A percentile compares a stretch with the other conserved stretches of the same genome.
These are phyloP conservation scores for Russula sp. DNA, from an alignment of 768 basidiomycete genomes.

Conservation along the genomic window DNA sequence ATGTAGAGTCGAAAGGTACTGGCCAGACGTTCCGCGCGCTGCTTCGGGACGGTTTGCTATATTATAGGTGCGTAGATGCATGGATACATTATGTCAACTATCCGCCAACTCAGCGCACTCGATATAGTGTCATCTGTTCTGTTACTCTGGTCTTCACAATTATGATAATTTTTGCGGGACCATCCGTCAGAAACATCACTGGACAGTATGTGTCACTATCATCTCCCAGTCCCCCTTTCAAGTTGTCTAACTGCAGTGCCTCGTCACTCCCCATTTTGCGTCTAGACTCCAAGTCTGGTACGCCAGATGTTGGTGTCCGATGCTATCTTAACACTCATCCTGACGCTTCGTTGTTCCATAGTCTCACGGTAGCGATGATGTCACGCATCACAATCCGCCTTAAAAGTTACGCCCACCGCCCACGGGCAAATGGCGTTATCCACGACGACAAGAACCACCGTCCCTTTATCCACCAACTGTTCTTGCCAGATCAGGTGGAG, in stretches of 20 bases:
- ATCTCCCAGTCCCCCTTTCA: not conserved
- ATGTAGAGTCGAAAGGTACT: not conserved
- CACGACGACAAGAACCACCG: not conserved
- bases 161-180: slow-evolving; percentile 30
- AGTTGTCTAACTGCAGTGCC: not conserved
- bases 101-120: not conserved
- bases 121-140: slow-evolving; percentile 31
- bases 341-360: not conserved
- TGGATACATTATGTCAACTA: not conserved
- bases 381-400: slow-evolving; percentile 60
- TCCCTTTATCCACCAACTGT: not conserved
- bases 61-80: slow-evolving; percentile 8
- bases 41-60: slow-evolving; percentile 11
- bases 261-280: not conserved
- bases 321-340: too few species aligned
- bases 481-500: too few species aligned
- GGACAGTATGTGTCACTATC: slow-evolving; percentile 26
- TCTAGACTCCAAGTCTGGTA: slow-evolving; percentile 11
- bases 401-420: slow-evolving; percentile 25
- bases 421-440: not conserved
- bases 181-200: slow-evolving; percentile 31
- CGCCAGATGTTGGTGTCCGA: not conserved
- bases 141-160: slow-evolving; percentile 34
- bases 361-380: slow-evolving; percentile 51
- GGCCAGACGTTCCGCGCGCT: slow-evolving; percentile 6